Evolutionary conservation across 495 filamentous ascomycete genomes (phyloP).

Genomic region (Neurospora tetrasperma): DNA sequence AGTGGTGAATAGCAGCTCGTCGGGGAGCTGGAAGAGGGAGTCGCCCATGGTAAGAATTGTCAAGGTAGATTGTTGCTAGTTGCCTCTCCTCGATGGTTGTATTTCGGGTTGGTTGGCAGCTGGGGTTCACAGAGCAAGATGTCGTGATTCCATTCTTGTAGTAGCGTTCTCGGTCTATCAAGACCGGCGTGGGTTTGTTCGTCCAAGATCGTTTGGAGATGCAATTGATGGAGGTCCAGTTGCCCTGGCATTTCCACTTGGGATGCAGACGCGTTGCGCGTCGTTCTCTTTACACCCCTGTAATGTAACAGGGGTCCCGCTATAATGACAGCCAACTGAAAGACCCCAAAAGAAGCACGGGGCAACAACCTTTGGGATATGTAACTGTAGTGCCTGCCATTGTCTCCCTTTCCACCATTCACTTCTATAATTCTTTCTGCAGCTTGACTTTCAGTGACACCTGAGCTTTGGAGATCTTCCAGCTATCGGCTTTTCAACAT

Average conservation of each 20-base stretch:
- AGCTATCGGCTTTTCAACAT: neutral
- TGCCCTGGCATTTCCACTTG: neutral
- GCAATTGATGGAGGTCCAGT: neutral
- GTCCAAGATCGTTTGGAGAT: neutral
- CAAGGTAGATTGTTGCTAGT: neutral
- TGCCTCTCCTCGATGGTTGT: too few relatives aligned
- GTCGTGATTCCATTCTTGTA: neutral
- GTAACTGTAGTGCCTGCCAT: neutral
- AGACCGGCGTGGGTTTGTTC: neutral
- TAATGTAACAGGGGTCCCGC: neutral
- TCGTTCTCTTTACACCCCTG: neutral
- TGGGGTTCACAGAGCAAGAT: neutral
- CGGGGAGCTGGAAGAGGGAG: constrained; percentile 36
- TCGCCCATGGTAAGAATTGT: constrained; percentile 4
- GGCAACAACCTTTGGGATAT: neutral
- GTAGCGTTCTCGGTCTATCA: neutral
- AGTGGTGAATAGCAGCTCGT: constrained; percentile 41
- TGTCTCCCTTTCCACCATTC: neutral
- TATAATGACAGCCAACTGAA: neutral
- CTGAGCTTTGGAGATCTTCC: neutral
- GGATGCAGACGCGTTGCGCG: neutral
- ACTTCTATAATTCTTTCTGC: neutral
- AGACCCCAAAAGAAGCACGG: neutral
- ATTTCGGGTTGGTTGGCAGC: neutral
- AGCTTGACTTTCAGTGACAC: neutral